These are phyloP conservation scores for Irpex lacteus DNA, from an alignment of 1,284 basidiomycete genomes.

Conservation along the genomic window DNA sequence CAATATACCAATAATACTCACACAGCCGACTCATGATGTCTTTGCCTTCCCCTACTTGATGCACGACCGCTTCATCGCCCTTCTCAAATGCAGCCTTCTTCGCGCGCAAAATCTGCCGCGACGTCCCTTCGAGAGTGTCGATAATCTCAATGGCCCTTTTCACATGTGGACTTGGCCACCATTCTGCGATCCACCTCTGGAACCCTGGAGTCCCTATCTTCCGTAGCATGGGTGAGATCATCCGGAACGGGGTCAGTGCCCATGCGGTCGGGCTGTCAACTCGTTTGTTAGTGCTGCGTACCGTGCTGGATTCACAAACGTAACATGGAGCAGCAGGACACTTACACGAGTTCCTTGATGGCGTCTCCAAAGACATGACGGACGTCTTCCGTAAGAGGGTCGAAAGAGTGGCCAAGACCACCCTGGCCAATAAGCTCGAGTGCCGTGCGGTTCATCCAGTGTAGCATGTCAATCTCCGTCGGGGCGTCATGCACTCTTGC, in stretches of 20 bases:
- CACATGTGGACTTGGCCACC: background rate
- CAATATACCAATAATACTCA: constrained; percentile 14
- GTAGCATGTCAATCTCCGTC: constrained; percentile 29
- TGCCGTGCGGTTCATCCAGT: constrained; percentile 33
- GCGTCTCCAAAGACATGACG: constrained; percentile 26
- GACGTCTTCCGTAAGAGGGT: constrained; percentile 24
- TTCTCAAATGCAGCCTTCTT: constrained; percentile 16
- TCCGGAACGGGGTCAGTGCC: background rate
- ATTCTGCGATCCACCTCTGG: constrained; percentile 7
- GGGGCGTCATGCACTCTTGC: constrained; percentile 17
- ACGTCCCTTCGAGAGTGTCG: constrained; percentile 1
- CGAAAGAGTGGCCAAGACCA: constrained; percentile 35
- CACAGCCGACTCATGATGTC: constrained; percentile 30
- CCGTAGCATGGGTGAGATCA: background rate
- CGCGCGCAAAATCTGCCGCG: background rate
- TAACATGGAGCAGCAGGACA: background rate
- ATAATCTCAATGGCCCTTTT: constrained; percentile 2
- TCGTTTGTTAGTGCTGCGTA: too few species aligned
- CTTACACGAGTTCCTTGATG: constrained; percentile 29
- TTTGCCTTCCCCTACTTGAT: constrained; percentile 28
- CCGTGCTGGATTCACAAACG: background rate
- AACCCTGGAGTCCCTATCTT: constrained; percentile 8
- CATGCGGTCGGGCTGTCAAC: background rate
- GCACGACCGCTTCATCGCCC: constrained; percentile 25
- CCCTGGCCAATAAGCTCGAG: constrained; percentile 37